A percentile compares a stretch with the other conserved stretches of the same genome.
Evolutionary conservation across 1,284 basidiomycete genomes (phyloP).

Genomic region (Ganoderma multipileum): DNA sequence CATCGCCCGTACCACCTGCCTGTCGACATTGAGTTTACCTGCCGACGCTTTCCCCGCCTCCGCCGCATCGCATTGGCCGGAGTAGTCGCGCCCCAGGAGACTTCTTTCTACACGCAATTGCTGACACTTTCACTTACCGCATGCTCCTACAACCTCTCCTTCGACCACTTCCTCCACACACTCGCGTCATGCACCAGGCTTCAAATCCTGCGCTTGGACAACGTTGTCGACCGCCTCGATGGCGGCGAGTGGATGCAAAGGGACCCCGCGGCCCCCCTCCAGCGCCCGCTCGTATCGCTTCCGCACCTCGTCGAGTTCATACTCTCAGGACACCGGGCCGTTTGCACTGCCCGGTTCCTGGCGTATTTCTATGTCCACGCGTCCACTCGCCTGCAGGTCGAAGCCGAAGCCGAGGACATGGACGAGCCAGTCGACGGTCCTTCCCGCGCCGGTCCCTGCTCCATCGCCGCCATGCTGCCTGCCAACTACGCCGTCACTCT

Average conservation of each 20-base stretch:
- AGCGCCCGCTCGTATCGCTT: not conserved
- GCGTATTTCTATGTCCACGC: not conserved
- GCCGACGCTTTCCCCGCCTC: not conserved
- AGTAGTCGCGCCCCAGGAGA: not conserved
- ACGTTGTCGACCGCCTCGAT: not conserved
- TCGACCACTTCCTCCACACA: not conserved
- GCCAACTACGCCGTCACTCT: no score
- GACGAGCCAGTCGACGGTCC: not conserved
- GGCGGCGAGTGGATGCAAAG: not conserved
- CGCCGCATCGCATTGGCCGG: not conserved
- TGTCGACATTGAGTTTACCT: not conserved
- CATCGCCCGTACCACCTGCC: not conserved
- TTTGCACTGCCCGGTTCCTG: not conserved
- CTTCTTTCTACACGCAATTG: not conserved
- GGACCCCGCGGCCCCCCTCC: not conserved
- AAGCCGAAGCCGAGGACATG: not conserved
- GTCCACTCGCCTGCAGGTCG: not conserved
- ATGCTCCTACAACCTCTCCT: not conserved
- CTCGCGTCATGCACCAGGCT: not conserved
- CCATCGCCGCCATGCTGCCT: not conserved
- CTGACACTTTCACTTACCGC: not conserved
- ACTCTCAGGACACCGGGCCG: not conserved
- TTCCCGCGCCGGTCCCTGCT: not conserved
- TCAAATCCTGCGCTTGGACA: not conserved
- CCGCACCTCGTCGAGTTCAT: not conserved